Conservation (phyloP, 73 alveolate genomes). For the Paramecium sonneborni region DNA sequence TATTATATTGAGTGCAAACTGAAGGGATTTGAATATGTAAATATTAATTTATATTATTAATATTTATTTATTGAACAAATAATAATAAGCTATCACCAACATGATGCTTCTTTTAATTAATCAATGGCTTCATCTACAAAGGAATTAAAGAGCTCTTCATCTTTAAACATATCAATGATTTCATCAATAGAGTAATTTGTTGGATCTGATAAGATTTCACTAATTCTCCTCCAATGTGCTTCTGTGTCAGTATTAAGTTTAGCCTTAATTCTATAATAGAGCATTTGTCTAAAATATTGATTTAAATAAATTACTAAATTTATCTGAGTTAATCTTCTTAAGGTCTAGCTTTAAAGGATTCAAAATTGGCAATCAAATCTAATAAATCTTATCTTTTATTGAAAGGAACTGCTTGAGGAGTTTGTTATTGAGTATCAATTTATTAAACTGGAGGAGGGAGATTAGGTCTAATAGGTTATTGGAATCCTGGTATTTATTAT, state of each 20-base stretch:
- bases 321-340: neutral
- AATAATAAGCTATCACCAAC: neutral
- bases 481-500: neutral
- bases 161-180: slow-evolving; percentile 40
- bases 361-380: neutral
- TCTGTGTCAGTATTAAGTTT: neutral
- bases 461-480: neutral
- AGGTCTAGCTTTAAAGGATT: neutral
- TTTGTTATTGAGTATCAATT: neutral
- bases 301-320: neutral
- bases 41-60: neutral
- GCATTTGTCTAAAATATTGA: neutral
- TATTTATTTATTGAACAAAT: neutral
- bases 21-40: neutral
- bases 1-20: slow-evolving; percentile 72
- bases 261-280: neutral
- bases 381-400: neutral
- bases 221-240: neutral
- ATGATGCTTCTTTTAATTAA: neutral
- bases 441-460: neutral
- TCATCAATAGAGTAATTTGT: slow-evolving; percentile 28
- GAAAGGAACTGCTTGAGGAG: neutral
- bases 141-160: neutral
- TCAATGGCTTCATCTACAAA: slow-evolving; percentile 12
- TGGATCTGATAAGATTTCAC: neutral